These are phyloP conservation scores for Gigaspora rosea DNA, from an alignment of 192 early-diverging fungal genomes.

Conservation along the genomic window DNA sequence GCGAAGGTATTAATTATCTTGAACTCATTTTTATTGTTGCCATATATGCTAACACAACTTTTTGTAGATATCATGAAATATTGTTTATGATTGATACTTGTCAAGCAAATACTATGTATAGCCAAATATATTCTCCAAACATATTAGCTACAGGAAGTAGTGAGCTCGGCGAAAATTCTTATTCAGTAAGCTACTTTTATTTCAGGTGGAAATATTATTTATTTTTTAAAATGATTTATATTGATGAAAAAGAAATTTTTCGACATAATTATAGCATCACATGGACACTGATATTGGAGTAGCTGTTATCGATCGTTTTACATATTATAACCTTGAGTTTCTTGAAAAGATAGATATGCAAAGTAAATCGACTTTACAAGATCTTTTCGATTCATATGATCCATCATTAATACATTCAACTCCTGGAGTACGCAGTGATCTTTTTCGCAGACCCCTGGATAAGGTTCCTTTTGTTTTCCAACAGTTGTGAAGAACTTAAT, in stretches of 20 bases:
- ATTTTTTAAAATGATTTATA: background rate
- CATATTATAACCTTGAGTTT: constrained; percentile 93
- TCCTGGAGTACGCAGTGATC: constrained; percentile 83
- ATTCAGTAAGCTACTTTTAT: constrained; percentile 61
- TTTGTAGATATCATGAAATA: constrained; percentile 85
- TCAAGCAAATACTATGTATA: constrained; percentile 97
- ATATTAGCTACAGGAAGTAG: constrained; percentile 91
- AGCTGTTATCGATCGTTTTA: constrained; percentile 96
- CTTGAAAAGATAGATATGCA: constrained; percentile 84
- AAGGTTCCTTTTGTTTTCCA: constrained; percentile 54
- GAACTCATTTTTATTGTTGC: background rate
- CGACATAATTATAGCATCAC: constrained; percentile 59
- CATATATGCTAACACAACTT: background rate
- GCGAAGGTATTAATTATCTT: constrained; percentile 52
- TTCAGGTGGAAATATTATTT: too few species aligned
- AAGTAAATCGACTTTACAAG: constrained; percentile 70
- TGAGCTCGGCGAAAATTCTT: constrained; percentile 85
- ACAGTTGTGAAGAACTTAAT: background rate
- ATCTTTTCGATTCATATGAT: constrained; percentile 86
- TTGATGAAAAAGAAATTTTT: constrained; percentile 9
- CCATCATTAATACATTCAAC: constrained; percentile 71
- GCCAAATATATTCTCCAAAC: constrained; percentile 90
- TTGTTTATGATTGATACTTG: constrained; percentile 99
- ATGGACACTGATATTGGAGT: constrained; percentile 93
- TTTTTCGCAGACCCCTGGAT: constrained; percentile 76